Conservation (phyloP, 345 rosid species). For the Anacardium occidentale region DNA sequence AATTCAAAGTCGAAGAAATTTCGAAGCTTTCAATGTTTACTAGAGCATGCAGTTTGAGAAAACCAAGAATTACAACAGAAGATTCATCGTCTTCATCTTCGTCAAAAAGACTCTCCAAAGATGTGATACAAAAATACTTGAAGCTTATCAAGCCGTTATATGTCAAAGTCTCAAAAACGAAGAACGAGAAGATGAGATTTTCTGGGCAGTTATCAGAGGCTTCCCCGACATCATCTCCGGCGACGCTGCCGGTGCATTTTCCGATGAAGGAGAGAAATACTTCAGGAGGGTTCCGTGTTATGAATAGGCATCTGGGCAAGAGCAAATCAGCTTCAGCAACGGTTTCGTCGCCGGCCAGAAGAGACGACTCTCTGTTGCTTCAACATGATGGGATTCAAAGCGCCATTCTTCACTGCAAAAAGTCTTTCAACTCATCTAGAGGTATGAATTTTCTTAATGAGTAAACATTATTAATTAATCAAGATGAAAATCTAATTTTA, state of each 20-base stretch:
- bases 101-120: slow-evolving; percentile 46
- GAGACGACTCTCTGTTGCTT: slow-evolving; percentile 78
- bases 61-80: not conserved
- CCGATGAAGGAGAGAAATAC: slow-evolving; percentile 40
- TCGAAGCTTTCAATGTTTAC: slow-evolving; percentile 27
- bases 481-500: not conserved
- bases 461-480: too few relatives aligned
- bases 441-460: slow-evolving; percentile 24
- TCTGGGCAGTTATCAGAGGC: slow-evolving; percentile 25
- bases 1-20: slow-evolving; percentile 42
- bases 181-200: slow-evolving; percentile 32
- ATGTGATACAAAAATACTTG: slow-evolving; percentile 50
- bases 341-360: slow-evolving; percentile 55
- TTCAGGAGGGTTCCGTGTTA: slow-evolving; percentile 48
- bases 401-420: slow-evolving; percentile 96
- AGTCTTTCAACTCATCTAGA: slow-evolving; percentile 60
- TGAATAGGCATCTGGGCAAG: slow-evolving; percentile 59
- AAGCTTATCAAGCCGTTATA: slow-evolving; percentile 73
- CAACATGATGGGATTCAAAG: slow-evolving; percentile 94
- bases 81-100: slow-evolving; percentile 19
- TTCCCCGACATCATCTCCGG: slow-evolving; percentile 52
- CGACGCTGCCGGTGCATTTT: slow-evolving; percentile 21
- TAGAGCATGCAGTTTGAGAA: slow-evolving; percentile 38
- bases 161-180: slow-evolving; percentile 42
- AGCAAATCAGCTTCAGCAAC: slow-evolving; percentile 67